Evolutionary conservation across 352 stramenopile genomes (phyloP), one percentile per base, ranked within the genome.

Genomic region (Lagenidium giganteum): DNA sequence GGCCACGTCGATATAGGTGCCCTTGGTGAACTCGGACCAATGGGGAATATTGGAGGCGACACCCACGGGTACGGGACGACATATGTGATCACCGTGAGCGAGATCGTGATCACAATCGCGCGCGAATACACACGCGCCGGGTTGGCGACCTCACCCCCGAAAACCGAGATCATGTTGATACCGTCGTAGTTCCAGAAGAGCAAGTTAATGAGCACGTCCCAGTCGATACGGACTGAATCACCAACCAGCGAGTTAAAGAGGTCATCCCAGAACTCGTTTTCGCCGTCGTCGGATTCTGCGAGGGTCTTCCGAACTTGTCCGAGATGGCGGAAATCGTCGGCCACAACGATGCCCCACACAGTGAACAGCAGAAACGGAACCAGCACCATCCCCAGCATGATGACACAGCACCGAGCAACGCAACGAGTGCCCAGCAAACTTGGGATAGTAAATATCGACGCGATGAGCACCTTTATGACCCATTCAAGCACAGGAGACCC

Each of bases 141-240:
- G 54, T 87, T 74, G 5, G 79, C 53, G 17, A 96, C 77, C 41
- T 96, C 79, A 9, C 63, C 83, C 8, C 81, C 83, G 56, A 94
- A 93, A 1, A 58, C 69, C 16, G 74, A 83, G 0, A 70, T 78
- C 23, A 55, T 58, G 52, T 96, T 85, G 55, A 93, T 96, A 17
- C 70, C 86, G 49, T 96, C 95, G 17, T 93, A 77, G 63, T 94
- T 96, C 91, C 91, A 97, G 54, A 95, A 96, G 16, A 97, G 59
- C 39, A 93, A 94, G 53, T 94, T 96, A n/a, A 93, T 39, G 29
- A 87, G 87, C 5, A 67, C 64, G 29, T 75, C 47, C 83, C 83
- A 96, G 11, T 90, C 32, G 24, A 55, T 78, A 5, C 21, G 18
- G 5, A 54, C 39, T 6, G 34, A 50, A 9, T 27, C n/a, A 47